Percentiles rank a stretch among this genome's conserved stretches.
These are phyloP conservation scores for Kwoniella botswanensis DNA, from an alignment of 768 basidiomycete species.

Conservation along the genomic window DNA sequence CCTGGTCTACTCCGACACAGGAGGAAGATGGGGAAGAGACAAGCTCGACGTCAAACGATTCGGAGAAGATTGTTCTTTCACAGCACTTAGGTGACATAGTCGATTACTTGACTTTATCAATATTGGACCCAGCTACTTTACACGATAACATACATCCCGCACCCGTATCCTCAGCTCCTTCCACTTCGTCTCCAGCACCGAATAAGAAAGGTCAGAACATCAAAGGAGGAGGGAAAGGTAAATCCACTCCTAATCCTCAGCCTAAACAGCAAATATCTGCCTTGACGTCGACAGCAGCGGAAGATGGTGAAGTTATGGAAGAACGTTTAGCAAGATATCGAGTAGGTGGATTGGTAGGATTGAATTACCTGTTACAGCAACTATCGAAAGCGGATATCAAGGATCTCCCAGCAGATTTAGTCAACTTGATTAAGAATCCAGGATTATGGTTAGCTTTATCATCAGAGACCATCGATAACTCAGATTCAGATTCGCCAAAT, in stretches of 20 bases:
- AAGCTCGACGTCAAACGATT: constrained; percentile 5
- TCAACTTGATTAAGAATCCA: constrained; percentile 51
- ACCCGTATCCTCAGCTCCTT: constrained; percentile 36
- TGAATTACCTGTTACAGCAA: constrained; percentile 50
- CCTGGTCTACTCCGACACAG: constrained; percentile 9
- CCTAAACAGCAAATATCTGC: constrained; percentile 4
- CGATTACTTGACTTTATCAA: constrained; percentile 54
- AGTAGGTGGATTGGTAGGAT: constrained; percentile 51
- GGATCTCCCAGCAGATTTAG: constrained; percentile 24
- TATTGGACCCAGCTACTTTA: constrained; percentile 51
- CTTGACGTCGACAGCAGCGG: constrained; percentile 9
- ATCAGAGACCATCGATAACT: constrained; percentile 60
- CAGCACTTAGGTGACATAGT: constrained; percentile 43
- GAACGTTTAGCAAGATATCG: constrained; percentile 37
- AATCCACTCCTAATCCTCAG: constrained; percentile 16
- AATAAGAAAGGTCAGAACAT: constrained; percentile 17
- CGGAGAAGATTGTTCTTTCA: constrained; percentile 39
- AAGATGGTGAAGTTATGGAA: constrained; percentile 33
- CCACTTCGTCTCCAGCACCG: constrained; percentile 8
- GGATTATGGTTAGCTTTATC: constrained; percentile 68
- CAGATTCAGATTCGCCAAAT: constrained; percentile 31
- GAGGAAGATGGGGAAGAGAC: constrained; percentile 4
- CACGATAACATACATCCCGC: constrained; percentile 58
- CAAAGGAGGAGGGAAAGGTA: constrained; percentile 28
- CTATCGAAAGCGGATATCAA: constrained; percentile 7